A percentile compares a stretch with the other conserved stretches of the same genome.
Conservation (phyloP, 768 basidiomycete genomes). For the Tulasnella sp. region DNA sequence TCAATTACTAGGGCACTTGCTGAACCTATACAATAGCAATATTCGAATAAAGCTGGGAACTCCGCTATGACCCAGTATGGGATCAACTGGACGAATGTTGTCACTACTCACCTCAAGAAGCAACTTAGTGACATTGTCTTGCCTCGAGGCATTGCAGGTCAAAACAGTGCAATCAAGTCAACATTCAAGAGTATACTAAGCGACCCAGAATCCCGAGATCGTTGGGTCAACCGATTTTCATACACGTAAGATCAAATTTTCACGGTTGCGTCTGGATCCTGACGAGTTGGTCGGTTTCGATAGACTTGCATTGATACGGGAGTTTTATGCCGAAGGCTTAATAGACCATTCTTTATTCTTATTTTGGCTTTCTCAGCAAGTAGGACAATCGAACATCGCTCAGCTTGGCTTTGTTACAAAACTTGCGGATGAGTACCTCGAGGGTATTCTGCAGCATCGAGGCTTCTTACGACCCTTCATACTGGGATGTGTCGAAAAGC, state of each 20-base stretch:
- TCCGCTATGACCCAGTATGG: constrained; percentile 77
- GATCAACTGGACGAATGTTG: constrained; percentile 69
- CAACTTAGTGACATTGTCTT: constrained; percentile 65
- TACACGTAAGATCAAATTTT: constrained; percentile 44
- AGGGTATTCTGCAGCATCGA: constrained; percentile 52
- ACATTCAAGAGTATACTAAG: constrained; percentile 71
- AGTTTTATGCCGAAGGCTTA: constrained; percentile 68
- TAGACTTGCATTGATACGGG: constrained; percentile 57
- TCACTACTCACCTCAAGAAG: constrained; percentile 72
- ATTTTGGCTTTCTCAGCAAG: constrained; percentile 65
- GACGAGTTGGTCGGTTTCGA: constrained; percentile 1
- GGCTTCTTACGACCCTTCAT: constrained; percentile 55
- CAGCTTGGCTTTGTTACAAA: constrained; percentile 65
- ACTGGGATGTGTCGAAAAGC: constrained; percentile 54
- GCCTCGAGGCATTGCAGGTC: constrained; percentile 56
- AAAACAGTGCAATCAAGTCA: constrained; percentile 66
- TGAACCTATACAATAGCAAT: constrained; percentile 29
- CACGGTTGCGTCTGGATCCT: neutral
- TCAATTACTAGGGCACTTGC: neutral
- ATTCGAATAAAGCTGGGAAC: constrained; percentile 63
- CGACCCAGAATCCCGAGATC: constrained; percentile 53
- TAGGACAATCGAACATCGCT: constrained; percentile 64
- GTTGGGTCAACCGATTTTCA: constrained; percentile 65
- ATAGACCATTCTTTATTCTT: constrained; percentile 69
- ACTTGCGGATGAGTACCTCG: constrained; percentile 68